Base-by-base conservation (phyloP, 2,329 filamentous ascomycete genomes). In the Fusarium sp. region DNA sequence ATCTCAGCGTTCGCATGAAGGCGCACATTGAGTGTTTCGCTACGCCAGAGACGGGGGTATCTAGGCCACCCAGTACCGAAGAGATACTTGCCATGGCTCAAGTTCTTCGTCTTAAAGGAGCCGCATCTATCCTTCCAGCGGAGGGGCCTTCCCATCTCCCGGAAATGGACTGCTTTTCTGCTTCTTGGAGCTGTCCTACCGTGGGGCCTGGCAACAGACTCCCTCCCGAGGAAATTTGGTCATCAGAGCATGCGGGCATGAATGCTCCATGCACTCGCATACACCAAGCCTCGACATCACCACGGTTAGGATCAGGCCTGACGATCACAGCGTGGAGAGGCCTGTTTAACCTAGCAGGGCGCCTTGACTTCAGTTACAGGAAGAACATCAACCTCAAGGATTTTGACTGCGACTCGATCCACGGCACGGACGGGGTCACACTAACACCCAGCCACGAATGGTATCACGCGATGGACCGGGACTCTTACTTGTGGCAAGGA, bases 271-370 rank as follows among this genome's bases (percentile, higher is more conserved):
- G 44, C 44, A 27, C 5, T 11, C 1, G 46, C 3, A 5, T 0
- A 11, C 46, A 51, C 3, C 5, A 10, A 10, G 24, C 46, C 9
- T n/a, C 16, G 44, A 11, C 6, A 5, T 49, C 44, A 49, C n/a
- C 3, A 16, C 8, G 7, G 11, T 2, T 2, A 14, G 6, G 11
- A 1, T 1, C 5, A 8, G 1, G 16, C 2, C 11, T 49, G 24
- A 11, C 5, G 8, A 29, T 29, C 14, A 29, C 4, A 10, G n/a
- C n/a, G n/a, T n/a, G n/a, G n/a, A n/a, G n/a, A n/a, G n/a, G n/a
- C n/a, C n/a, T n/a, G n/a, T n/a, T n/a, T n/a, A n/a, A n/a, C n/a
- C n/a, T n/a, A n/a, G n/a, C n/a, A n/a, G n/a, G n/a, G n/a, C n/a
- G n/a, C n/a, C n/a, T n/a, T n/a, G n/a, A n/a, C n/a, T n/a, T n/a